Base-by-base conservation (phyloP, 148 eudicot species). In the Fallopia convolvulus region DNA sequence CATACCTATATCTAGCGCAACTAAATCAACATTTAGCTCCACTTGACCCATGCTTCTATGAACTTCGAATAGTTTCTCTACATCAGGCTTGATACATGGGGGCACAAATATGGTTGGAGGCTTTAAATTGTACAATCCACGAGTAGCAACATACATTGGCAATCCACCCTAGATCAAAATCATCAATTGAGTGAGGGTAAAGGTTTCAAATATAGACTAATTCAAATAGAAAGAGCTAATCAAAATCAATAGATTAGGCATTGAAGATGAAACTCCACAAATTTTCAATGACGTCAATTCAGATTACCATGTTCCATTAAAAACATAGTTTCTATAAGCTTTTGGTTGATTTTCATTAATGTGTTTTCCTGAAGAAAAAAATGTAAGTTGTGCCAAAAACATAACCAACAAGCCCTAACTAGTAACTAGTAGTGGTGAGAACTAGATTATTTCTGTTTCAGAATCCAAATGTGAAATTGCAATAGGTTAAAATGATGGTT, bases 111-210 rank as follows among this genome's bases (percentile, higher is more conserved):
- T 85, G 18, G 97, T 94, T 41, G 97, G 97, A 82, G 96, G 96
- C 77, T 90, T 91, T 82, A 94, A 86, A 85, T 73, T 88, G 88
- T 94, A 92, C 77, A 94, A 84, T 56, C 86, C 94, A 73, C 97
- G 99, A 77, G 97, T 92, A 40, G 97, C 99, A 44, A 94, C 82
- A 84, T 92, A 94, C 99, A 92, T 94, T 12, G 99, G 99, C 58
- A 94, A 87, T 70, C 99, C 99, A 82, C 97, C 97, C 99, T 94
- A 83, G 68, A 80, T 72, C 79, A 86, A 74, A 86, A 14, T 76
- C 61, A 81, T 7, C 44, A 55, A 46, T 71, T 52, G 46, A 75
- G 52, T 17, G 33, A 66, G 72, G 42, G 14, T 6, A 15, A 20
- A 66, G 10, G 33, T 26, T 63, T 36, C 10, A 60, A 26, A 20